phyloP scores from a whole-genome alignment of 305 asterid genomes.

The Fraxinus floribunda region DNA sequence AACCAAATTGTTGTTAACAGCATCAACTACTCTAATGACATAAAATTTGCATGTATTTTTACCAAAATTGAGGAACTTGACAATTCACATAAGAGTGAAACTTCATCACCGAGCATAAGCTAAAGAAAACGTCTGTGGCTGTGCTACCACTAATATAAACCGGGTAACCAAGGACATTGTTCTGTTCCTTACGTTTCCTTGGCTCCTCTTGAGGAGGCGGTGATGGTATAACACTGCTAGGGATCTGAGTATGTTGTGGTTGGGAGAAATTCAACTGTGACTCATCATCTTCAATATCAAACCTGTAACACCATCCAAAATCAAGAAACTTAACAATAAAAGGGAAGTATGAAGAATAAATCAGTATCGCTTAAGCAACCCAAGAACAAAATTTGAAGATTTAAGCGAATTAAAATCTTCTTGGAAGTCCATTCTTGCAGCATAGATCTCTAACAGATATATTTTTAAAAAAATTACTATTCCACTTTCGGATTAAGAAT shows the following conservation, averaged over 20 bases:
- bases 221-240: slow-evolving; percentile 56
- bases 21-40: neutral
- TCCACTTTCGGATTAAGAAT: neutral
- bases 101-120: slow-evolving; percentile 15
- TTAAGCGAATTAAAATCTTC: slow-evolving; percentile 10
- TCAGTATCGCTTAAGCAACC: slow-evolving; percentile 10
- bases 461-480: neutral
- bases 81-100: slow-evolving; percentile 3
- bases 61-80: slow-evolving; percentile 8
- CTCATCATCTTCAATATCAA: slow-evolving; percentile 74
- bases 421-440: slow-evolving; percentile 21
- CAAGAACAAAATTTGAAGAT: neutral
- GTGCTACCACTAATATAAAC: slow-evolving; percentile 16
- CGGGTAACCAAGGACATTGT: slow-evolving; percentile 9
- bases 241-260: slow-evolving; percentile 53
- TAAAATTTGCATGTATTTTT: slow-evolving; percentile 1
- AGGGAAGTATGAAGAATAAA: slow-evolving; percentile 9
- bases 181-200: slow-evolving; percentile 40
- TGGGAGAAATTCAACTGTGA: slow-evolving; percentile 53
- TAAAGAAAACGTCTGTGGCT: slow-evolving; percentile 9
- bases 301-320: slow-evolving; percentile 45
- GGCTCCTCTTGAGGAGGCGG: slow-evolving; percentile 60
- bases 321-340: slow-evolving; percentile 17
- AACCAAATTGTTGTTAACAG: neutral
- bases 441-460: slow-evolving; percentile 14